phyloP scores from a whole-genome alignment of 164 flowering plant species.

The Umbellularia californica region DNA sequence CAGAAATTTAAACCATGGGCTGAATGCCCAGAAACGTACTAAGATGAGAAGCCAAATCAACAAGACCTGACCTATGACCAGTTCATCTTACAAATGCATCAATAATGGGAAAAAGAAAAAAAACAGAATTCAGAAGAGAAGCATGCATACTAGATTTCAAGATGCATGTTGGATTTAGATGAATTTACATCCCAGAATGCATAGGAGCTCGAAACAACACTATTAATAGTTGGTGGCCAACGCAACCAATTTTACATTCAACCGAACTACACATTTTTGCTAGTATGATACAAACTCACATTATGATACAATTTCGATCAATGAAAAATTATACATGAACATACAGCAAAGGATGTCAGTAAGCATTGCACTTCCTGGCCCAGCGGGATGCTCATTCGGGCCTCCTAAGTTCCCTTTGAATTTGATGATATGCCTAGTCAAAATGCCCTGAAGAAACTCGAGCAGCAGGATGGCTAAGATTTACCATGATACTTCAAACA shows the following conservation, averaged over 20 bases:
- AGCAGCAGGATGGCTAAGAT: background rate
- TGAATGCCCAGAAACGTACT: too few species aligned
- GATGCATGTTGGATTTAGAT: background rate
- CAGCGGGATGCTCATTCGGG: background rate
- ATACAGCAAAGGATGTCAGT: background rate
- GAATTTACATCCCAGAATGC: constrained; percentile 17
- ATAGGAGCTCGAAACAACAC: background rate
- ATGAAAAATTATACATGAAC: constrained; percentile 15
- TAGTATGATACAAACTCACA: constrained; percentile 12
- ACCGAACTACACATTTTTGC: constrained; percentile 3
- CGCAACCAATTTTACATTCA: background rate
- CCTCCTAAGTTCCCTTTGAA: background rate
- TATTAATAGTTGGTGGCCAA: background rate
- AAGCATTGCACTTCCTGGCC: background rate
- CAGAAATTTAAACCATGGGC: too few species aligned
- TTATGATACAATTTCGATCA: constrained; percentile 10
- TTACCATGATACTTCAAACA: background rate
- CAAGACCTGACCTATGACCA: too few species aligned
- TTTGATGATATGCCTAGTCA: background rate
- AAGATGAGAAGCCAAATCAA: too few species aligned
- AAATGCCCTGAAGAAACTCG: background rate
- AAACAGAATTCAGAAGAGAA: background rate
- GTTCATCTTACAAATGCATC: background rate
- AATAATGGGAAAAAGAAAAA: too few species aligned
- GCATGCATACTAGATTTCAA: background rate